Evolutionary conservation across 2,329 filamentous ascomycete species (phyloP), one percentile per base, ranked within the genome.

Genomic region (Phyllosticta citribraziliensis): DNA sequence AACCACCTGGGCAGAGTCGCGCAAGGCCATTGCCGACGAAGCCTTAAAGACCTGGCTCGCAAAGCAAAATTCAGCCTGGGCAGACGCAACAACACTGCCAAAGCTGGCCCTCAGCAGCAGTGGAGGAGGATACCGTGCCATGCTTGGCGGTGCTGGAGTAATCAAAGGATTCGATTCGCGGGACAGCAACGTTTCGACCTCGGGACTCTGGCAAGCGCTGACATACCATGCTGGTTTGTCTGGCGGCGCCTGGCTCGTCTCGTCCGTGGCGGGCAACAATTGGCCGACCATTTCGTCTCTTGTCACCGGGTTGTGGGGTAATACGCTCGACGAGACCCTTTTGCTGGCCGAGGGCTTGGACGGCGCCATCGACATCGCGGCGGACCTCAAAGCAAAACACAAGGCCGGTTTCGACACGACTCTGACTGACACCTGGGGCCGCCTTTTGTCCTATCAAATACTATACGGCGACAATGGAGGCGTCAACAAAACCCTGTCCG

Each of bases 151-250:
- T 51, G 72, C 71, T 25, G 76, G 76, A 50, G 73, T 79, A 1
- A 65, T 79, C 25, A 73, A 79, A 65, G 76, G 68, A 2, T 67
- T 79, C 19, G 78, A 80, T 68, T 65, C 33, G 6, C 71, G 78
- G 58, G 77, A 80, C 57, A 74, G 72, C 61, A 66, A 72, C 52
- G 17, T 47, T 17, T 64, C 70, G 52, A 73, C 73, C 8, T 73
- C 70, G 54, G 78, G 78, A 3, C 63, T 80, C 0, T 79, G 73
- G 58, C 78, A 80, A 66, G 73, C 70, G 5, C 56, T 79, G 11
- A 78, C 77, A 3, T 80, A 80, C 63, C 72, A 79, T 52, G 67
- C 74, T 54, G 78, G 74, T 9, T 69, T 80, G 2, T 79, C 77
- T n/a, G 76, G 77, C 25, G 78, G 78, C 50, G 66, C 69, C 2